A percentile compares a stretch with the other conserved stretches of the same genome.
These are phyloP conservation scores for Globisporangium abappressorium DNA, from an alignment of 352 stramenopile species.

Conservation along the genomic window DNA sequence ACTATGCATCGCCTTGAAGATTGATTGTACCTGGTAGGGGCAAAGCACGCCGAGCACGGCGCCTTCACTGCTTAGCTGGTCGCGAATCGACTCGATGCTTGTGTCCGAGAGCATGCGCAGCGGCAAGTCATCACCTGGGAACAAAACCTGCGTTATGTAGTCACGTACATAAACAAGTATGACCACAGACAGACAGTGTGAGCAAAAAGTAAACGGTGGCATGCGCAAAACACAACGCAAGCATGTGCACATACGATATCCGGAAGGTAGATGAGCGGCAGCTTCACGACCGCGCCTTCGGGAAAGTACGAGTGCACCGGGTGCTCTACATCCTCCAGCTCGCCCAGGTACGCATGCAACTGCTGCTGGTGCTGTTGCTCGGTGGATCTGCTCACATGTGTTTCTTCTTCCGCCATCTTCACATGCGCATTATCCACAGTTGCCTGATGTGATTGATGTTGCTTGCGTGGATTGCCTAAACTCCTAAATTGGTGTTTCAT, in stretches of 20 bases:
- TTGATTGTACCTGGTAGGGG: conserved; percentile 36
- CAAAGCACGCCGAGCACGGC: conserved; percentile 59
- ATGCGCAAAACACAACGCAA: not conserved
- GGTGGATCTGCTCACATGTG: not conserved
- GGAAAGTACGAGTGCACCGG: conserved; percentile 44
- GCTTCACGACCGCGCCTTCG: conserved; percentile 42
- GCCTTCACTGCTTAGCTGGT: conserved; percentile 40
- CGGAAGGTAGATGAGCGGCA: conserved; percentile 71
- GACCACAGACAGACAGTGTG: not conserved
- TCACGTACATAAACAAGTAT: not conserved
- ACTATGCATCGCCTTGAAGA: not conserved
- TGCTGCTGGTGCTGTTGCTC: not conserved
- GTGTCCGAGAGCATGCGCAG: conserved; percentile 69
- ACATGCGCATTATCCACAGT: not conserved
- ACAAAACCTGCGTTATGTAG: conserved; percentile 55
- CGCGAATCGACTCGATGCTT: conserved; percentile 42
- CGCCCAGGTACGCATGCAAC: conserved; percentile 69
- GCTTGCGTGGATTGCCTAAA: not conserved
- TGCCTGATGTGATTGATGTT: not conserved
- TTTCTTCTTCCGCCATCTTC: not conserved
- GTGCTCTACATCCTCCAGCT: conserved; percentile 57
- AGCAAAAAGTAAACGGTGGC: not conserved
- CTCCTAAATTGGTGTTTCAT: not conserved
- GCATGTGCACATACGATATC: conserved; percentile 52
- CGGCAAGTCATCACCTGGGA: conserved; percentile 75